Base-by-base conservation (phyloP, 1,284 basidiomycete genomes). In the Singerocomus inundabilis region DNA sequence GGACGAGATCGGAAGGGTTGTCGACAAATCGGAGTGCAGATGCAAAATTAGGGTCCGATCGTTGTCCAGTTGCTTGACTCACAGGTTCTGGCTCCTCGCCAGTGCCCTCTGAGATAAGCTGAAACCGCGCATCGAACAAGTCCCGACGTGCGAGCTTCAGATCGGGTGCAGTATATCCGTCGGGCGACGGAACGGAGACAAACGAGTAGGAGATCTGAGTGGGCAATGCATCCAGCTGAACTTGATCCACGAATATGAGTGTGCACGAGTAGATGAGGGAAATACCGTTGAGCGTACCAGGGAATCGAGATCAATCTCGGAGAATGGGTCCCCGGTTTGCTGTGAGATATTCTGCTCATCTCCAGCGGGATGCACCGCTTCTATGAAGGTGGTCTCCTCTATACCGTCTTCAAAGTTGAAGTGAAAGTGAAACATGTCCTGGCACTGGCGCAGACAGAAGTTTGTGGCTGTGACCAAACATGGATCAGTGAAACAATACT, bases 71-170 rank as follows among this genome's bases (percentile, higher is more conserved):
- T 10, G 53, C 45, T 43, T 51, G 52, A 36, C 48, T 60, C 9
- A 52, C 56, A 18, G 26, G 12, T 4, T 62, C 59, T 26, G 61
- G 57, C 31, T 62, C 61, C 21, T 21, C 21, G 15, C 51, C 64
- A 1, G 56, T 60, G 12, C 68, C 70, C 53, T 78, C 78, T 1
- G 86, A 78, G 25, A 94, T 88, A 30, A 96, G 72, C 67, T 98
- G 95, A 66, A 96, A 97, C 12, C 93, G 83, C 1, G 91, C 94
- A 68, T 98, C 96, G 63, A 93, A 98, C 10, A 98, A 75, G 70
- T 98, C 95, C 42, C 95, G 77, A 9, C 93, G 83, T 4, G 84
- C 70, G 26, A 95, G 70, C 0, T 72, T 74, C 2, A 79, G 44
- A 9, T 52, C 56, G n/a, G 48, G 38, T 21, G 21, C 21, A 30